phyloP scores from a whole-genome alignment of 768 basidiomycete species.

The Boletellus emodensis region DNA sequence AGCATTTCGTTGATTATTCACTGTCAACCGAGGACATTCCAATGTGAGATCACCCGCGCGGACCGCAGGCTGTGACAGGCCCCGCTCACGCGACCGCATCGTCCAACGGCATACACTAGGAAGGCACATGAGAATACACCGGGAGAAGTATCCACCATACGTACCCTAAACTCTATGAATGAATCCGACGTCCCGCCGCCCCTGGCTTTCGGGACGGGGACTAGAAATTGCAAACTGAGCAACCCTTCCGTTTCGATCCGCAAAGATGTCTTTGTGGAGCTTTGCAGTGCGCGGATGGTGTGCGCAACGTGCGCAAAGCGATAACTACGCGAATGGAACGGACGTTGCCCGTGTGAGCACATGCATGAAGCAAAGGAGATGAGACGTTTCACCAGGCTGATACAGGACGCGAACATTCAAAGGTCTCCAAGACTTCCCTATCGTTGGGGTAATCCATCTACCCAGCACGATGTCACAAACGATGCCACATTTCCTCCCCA shows the following conservation, averaged over 20 bases:
- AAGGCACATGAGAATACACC: constrained; percentile 8
- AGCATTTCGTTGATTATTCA: constrained; percentile 5
- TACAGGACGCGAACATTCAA: constrained; percentile 69
- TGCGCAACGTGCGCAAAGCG: constrained; percentile 73
- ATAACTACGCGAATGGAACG: constrained; percentile 51
- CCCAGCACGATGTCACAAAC: background rate
- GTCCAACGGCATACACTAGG: constrained; percentile 31
- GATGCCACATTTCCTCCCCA: background rate
- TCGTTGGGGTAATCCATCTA: constrained; percentile 98
- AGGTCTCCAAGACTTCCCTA: constrained; percentile 83
- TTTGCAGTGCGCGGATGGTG: constrained; percentile 71
- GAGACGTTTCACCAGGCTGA: constrained; percentile 58
- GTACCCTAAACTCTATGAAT: constrained; percentile 86
- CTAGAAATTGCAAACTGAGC: constrained; percentile 86
- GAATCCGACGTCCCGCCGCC: constrained; percentile 48
- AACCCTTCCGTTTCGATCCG: constrained; percentile 81
- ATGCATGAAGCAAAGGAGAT: background rate
- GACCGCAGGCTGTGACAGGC: background rate
- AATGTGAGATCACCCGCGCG: background rate
- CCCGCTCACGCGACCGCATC: constrained; percentile 23
- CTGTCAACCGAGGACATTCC: background rate
- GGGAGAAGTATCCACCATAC: constrained; percentile 23
- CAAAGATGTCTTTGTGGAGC: constrained; percentile 83
- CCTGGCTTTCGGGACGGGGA: constrained; percentile 49
- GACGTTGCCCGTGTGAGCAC: background rate